Base-by-base conservation (phyloP, 257 asterid genomes). In the Gardenia jasminoides region DNA sequence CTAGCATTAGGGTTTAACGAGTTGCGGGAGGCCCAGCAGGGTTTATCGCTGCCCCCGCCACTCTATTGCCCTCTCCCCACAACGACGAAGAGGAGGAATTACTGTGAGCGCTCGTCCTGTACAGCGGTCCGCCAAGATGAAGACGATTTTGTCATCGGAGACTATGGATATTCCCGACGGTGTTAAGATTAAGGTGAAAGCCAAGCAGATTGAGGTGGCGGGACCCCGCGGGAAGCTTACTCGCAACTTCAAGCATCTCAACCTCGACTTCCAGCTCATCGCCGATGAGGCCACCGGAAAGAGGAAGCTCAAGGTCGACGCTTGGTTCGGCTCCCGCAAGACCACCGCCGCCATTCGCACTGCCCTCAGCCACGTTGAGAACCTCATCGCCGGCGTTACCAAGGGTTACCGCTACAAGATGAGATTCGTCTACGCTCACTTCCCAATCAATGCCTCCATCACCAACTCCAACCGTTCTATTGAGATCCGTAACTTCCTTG, bases 401-500 rank as follows among this genome's bases (percentile, higher is more conserved):
- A 87, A 80, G 80, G 97, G 98, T 0, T 91, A 90, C 88, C 89
- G 97, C 70, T 93, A 93, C 88, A 93, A 91, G 90, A 93, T 91
- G 98, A 87, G 97, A 11, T 93, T 93, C 39, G 97, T 93, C 8
- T 93, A 93, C 64, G 98, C 97, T 54, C 98, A 93, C 64, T 93
- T 93, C 69, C 98, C 96, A 8, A 91, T 93, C 78, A 93, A 91
- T 16, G 98, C 97, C 0, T 89, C 96, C 26, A 93, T 93, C 62
- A 72, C 87, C 20, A 78, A 80, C 80, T 65, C 26, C 28, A 92
- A 88, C 20, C 85, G 82, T 13, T 77, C 93, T 6, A 93, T 93
- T 79, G 97, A 93, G 94, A 93, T 93, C 87, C 88, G 97, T 12
- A 93, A 93, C 84, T 93, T 93, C 73, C 95, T 93, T 28, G 98